These are phyloP conservation scores for Xerocomellus amylosporus DNA, from an alignment of 768 basidiomycete species.

Conservation along the genomic window DNA sequence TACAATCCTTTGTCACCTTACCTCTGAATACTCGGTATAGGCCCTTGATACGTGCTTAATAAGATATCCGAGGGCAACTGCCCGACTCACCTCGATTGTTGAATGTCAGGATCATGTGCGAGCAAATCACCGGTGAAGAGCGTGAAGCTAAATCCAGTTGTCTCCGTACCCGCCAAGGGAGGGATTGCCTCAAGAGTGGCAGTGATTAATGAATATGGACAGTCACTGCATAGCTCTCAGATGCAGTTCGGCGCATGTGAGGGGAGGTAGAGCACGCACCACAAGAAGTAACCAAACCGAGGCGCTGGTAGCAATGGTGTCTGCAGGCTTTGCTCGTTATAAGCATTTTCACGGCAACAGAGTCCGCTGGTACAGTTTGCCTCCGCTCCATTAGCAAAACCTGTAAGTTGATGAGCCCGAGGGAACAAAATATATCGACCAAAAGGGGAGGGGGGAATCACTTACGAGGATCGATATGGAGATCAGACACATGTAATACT, in stretches of 20 bases:
- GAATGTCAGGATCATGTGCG: slow-evolving; percentile 65
- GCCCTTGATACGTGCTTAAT: slow-evolving; percentile 36
- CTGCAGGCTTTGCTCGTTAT: slow-evolving; percentile 51
- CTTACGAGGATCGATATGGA: slow-evolving; percentile 72
- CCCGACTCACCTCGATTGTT: slow-evolving; percentile 53
- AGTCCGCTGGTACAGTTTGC: slow-evolving; percentile 66
- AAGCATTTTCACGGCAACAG: slow-evolving; percentile 60
- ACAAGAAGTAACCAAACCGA: slow-evolving; percentile 61
- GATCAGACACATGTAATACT: slow-evolving; percentile 73
- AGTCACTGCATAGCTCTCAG: slow-evolving; percentile 43
- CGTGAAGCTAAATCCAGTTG: slow-evolving; percentile 60
- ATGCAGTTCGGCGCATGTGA: background rate
- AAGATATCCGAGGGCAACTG: background rate
- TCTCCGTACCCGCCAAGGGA: slow-evolving; percentile 55
- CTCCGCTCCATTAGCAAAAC: slow-evolving; percentile 67
- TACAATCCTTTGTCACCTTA: slow-evolving; percentile 21
- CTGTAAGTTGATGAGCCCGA: slow-evolving; percentile 32
- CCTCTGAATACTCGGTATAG: slow-evolving; percentile 63
- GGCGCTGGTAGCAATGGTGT: slow-evolving; percentile 56
- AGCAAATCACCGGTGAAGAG: slow-evolving; percentile 75
- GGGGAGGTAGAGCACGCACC: slow-evolving; percentile 35
- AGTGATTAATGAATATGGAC: slow-evolving; percentile 57
- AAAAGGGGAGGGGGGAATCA: background rate
- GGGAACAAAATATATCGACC: background rate
- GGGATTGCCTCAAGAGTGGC: slow-evolving; percentile 69